Percentiles rank a stretch among this genome's conserved stretches.
Evolutionary conservation across 169 alveolate genomes (phyloP).

Genomic region (Theileria luwenshuni): DNA sequence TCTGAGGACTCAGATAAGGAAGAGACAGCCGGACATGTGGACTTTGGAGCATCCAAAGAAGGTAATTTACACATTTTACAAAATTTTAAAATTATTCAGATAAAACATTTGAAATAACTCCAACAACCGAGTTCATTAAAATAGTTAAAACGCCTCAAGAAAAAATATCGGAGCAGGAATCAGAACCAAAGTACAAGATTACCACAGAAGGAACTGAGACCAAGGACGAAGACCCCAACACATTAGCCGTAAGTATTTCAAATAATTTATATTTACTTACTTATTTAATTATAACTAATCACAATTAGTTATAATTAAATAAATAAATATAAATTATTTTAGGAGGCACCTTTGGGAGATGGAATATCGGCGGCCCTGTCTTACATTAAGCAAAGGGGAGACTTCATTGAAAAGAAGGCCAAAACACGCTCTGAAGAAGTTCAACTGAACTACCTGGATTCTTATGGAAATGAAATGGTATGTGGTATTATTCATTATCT

Average conservation of each 20-base stretch:
- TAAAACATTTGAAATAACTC: conserved; percentile 35
- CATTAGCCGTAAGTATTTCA: conserved; percentile 15
- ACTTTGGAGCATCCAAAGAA: conserved; percentile 1
- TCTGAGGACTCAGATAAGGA: conserved; percentile 3
- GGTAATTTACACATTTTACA: not conserved
- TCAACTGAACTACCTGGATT: conserved; percentile 68
- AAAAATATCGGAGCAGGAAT: conserved; percentile 12
- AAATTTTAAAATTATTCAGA: not conserved
- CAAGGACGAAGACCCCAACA: conserved; percentile 34
- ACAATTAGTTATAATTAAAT: too few species aligned
- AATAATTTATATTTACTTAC: not conserved
- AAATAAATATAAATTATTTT: conserved; percentile 3
- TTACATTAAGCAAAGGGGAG: conserved; percentile 76
- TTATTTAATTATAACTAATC: not conserved
- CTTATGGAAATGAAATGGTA: conserved; percentile 71
- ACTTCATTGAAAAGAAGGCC: conserved; percentile 61
- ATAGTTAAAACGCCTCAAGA: conserved; percentile 53
- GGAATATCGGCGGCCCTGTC: conserved; percentile 76
- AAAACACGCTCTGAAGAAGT: conserved; percentile 63
- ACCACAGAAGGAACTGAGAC: conserved; percentile 8
- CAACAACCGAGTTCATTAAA: conserved; percentile 50
- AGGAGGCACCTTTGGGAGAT: conserved; percentile 67
- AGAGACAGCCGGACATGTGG: conserved; percentile 13
- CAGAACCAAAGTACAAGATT: not conserved
- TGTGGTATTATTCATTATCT: not conserved